Percentiles rank a stretch among this genome's conserved stretches.
Conservation (phyloP, 1,284 basidiomycete genomes). For the Paramarasmius palmivorus region DNA sequence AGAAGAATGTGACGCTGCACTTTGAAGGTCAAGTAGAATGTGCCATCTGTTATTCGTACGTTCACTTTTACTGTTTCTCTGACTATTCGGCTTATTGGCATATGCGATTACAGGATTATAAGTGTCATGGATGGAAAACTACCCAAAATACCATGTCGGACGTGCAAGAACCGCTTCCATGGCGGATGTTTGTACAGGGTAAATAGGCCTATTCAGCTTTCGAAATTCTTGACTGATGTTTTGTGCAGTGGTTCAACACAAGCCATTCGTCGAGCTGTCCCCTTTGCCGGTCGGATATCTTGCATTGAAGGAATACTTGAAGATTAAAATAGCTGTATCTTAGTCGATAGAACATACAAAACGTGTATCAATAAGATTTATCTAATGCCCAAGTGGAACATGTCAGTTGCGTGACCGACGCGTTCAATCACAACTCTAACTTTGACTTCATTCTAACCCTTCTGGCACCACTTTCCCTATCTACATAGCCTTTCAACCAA, state of each 20-base stretch:
- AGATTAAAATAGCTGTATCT: too few species aligned
- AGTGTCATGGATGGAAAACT: conserved; percentile 87
- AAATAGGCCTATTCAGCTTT: too few species aligned
- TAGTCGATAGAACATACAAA: too few species aligned
- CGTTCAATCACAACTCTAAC: too few species aligned
- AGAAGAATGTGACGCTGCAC: conserved; percentile 89
- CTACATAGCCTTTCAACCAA: too few species aligned
- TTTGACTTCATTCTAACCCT: too few species aligned
- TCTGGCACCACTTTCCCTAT: too few species aligned
- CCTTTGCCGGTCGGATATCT: conserved; percentile 82
- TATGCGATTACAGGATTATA: conserved; percentile 70
- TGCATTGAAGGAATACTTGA: too few species aligned
- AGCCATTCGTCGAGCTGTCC: conserved; percentile 92
- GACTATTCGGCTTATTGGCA: neutral
- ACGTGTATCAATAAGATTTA: too few species aligned
- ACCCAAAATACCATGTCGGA: conserved; percentile 92
- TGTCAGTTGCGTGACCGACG: too few species aligned
- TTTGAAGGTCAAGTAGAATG: conserved; percentile 95
- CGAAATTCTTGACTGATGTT: too few species aligned
- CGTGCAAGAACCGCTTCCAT: conserved; percentile 96
- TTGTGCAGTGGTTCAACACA: conserved; percentile 83
- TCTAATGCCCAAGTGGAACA: too few species aligned
- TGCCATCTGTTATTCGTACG: conserved; percentile 92
- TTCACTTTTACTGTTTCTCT: conserved; percentile 15
- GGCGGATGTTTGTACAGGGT: conserved; percentile 90